Conservation (phyloP, 768 basidiomycete species). For the Boletus subcaerulescens region DNA sequence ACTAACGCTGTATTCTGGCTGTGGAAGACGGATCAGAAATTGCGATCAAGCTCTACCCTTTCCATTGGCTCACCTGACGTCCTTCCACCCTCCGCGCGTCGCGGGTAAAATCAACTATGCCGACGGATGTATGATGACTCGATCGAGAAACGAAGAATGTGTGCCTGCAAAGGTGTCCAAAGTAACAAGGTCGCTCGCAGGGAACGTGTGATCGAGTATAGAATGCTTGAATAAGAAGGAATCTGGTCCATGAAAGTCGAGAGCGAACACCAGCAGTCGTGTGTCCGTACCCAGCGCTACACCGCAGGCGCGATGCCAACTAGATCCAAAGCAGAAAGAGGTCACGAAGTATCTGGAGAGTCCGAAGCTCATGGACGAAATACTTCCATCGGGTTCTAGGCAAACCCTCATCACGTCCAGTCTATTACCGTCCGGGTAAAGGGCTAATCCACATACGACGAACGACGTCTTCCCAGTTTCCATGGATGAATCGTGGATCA, state of each 20-base stretch:
- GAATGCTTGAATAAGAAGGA: neutral
- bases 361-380: neutral
- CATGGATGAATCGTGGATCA: neutral
- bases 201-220: neutral
- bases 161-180: conserved; percentile 1
- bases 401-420: conserved; percentile 1
- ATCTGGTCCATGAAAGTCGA: neutral
- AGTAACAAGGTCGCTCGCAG: neutral
- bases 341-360: neutral
- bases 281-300: neutral
- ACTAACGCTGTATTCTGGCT: too few species aligned
- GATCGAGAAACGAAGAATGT: conserved; percentile 2
- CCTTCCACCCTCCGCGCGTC: neutral
- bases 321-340: neutral
- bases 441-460: neutral
- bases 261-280: neutral
- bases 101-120: conserved; percentile 3
- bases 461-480: conserved; percentile 1
- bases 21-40: neutral
- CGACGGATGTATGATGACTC: neutral
- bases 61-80: neutral
- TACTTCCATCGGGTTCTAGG: conserved; percentile 3
- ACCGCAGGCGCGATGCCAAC: neutral
- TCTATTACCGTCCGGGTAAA: neutral
- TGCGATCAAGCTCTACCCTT: neutral